Conservation (phyloP, 192 early-diverging fungal genomes). For the Powellomyces hirtus region DNA sequence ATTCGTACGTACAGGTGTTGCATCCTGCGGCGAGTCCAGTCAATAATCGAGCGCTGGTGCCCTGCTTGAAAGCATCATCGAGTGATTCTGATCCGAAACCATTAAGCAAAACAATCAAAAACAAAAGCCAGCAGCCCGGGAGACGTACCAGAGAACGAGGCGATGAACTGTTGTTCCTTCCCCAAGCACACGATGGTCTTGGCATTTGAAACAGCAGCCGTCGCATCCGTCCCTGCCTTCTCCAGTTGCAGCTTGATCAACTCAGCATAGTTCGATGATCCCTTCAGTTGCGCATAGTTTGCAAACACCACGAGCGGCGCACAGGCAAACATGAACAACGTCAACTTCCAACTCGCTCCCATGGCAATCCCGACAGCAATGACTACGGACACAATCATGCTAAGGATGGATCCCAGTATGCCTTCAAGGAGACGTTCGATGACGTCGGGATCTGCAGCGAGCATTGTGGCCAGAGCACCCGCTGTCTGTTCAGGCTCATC, state of each 20-base stretch:
- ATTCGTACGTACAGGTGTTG: background rate
- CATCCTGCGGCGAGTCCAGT: background rate
- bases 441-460: background rate
- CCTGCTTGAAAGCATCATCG: background rate
- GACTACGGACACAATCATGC: background rate
- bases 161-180: background rate
- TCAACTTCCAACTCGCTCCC: background rate
- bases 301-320: background rate
- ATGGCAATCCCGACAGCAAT: background rate
- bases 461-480: background rate
- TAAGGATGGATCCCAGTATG: background rate
- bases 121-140: no score
- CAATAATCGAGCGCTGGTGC: background rate
- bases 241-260: background rate
- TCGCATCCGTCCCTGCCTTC: background rate
- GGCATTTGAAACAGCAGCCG: background rate
- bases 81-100: background rate
- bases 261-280: background rate
- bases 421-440: background rate
- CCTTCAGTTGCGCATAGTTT: background rate
- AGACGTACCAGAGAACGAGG: no score
- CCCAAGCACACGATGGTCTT: background rate
- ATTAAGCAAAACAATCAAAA: no score
- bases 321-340: background rate
- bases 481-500: background rate